Conservation (phyloP, 116 monocot genomes). For the Trichopus zeylanicus region DNA sequence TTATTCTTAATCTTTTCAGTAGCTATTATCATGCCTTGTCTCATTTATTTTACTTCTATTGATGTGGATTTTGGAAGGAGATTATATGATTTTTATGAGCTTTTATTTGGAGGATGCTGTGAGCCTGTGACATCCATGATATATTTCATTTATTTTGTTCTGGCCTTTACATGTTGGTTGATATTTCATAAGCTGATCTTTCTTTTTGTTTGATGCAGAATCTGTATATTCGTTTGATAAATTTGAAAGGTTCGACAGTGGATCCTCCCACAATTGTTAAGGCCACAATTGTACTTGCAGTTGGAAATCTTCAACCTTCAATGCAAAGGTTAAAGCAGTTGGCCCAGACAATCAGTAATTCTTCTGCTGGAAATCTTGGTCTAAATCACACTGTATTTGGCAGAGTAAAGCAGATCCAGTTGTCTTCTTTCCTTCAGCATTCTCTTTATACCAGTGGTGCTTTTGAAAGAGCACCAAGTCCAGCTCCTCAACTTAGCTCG, state of each 20-base stretch:
- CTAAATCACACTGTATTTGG: constrained; percentile 95
- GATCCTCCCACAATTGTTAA: constrained; percentile 72
- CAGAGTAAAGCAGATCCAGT: constrained; percentile 86
- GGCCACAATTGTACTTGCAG: constrained; percentile 59
- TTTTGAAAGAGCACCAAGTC: constrained; percentile 36
- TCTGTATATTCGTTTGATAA: constrained; percentile 78
- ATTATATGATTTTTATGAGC: not conserved
- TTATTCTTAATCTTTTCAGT: not conserved
- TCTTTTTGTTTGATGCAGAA: constrained; percentile 50
- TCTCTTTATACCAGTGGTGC: constrained; percentile 50
- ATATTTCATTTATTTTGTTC: not conserved
- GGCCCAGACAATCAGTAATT: constrained; percentile 64
- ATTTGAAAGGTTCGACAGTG: constrained; percentile 70
- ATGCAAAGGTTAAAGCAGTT: constrained; percentile 78
- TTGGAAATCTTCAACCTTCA: constrained; percentile 76
- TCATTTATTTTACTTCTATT: not conserved
- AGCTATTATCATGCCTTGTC: not conserved
- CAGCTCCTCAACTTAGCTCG: constrained; percentile 44
- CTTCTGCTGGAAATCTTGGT: constrained; percentile 72
- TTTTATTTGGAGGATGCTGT: not conserved
- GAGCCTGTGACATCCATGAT: too few species aligned
- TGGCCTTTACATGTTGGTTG: not conserved
- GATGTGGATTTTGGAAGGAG: not conserved
- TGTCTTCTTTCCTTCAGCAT: constrained; percentile 84
- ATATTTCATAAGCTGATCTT: constrained; percentile 2